Evolutionary conservation across 2,329 filamentous ascomycete genomes (phyloP).

Genomic region (Bipolaris zeicola): DNA sequence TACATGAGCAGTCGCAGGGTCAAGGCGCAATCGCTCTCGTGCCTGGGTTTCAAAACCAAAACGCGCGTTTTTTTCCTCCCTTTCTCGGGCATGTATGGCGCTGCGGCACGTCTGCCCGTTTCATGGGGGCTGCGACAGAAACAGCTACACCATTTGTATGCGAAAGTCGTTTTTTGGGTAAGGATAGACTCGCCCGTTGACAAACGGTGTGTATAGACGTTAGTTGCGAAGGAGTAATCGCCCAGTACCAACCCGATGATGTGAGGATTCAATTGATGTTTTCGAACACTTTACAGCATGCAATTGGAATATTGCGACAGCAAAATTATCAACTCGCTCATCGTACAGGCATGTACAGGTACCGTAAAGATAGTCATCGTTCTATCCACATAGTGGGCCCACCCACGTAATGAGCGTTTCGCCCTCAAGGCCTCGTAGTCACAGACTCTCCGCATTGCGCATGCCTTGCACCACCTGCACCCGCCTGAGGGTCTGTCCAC

Average conservation of each 20-base stretch:
- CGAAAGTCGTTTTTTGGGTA: neutral
- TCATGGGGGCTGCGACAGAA: conserved; percentile 16
- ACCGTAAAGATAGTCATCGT: neutral
- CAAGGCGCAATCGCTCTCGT: conserved; percentile 3
- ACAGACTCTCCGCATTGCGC: conserved; percentile 26
- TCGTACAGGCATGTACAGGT: neutral
- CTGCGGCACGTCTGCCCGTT: conserved; percentile 6
- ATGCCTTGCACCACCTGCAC: conserved; percentile 26
- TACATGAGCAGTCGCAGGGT: conserved; percentile 17
- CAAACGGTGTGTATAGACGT: neutral
- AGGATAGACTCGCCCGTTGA: neutral
- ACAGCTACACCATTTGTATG: conserved; percentile 12
- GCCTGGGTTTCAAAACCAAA: conserved; percentile 33
- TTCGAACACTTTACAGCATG: no score
- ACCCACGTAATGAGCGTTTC: conserved; percentile 27
- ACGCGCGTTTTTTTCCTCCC: conserved; percentile 19
- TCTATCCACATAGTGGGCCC: conserved; percentile 9
- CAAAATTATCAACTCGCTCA: neutral
- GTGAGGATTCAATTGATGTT: neutral
- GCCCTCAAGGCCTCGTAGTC: conserved; percentile 27
- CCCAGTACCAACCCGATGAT: neutral
- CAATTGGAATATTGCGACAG: no score
- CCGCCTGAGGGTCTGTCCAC: conserved; percentile 22
- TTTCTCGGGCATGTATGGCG: conserved; percentile 1
- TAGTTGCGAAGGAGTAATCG: neutral